Evolutionary conservation across 2,329 filamentous ascomycete species (phyloP).

Genomic region (Cadophora gregata): DNA sequence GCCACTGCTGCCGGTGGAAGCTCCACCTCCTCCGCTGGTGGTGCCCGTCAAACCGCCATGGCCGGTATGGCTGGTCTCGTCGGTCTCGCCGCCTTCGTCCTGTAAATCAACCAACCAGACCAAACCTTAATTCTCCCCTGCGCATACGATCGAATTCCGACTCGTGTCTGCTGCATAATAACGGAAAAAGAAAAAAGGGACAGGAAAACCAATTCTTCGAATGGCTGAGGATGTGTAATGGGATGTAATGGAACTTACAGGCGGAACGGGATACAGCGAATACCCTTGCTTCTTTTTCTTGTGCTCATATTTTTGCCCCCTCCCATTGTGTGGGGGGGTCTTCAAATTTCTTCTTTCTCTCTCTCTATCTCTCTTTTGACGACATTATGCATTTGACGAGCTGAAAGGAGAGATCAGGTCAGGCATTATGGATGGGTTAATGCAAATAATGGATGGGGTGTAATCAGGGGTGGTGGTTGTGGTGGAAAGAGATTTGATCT

Average conservation of each 20-base stretch:
- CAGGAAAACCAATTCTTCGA: constrained; percentile 31
- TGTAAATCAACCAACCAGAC: constrained; percentile 37
- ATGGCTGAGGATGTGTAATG: constrained; percentile 21
- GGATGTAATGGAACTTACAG: constrained; percentile 26
- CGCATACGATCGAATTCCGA: constrained; percentile 27
- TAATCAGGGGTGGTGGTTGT: neutral
- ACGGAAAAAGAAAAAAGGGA: constrained; percentile 20
- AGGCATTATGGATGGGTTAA: constrained; percentile 14
- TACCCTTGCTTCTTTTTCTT: constrained; percentile 41
- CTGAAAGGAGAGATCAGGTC: constrained; percentile 16
- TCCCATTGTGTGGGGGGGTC: too few relatives aligned
- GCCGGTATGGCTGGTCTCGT: constrained; percentile 40
- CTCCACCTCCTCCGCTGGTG: constrained; percentile 30
- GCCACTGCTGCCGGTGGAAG: constrained; percentile 23
- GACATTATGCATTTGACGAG: constrained; percentile 33
- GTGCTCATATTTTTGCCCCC: constrained; percentile 37
- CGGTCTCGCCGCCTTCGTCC: constrained; percentile 42
- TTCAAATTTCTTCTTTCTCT: constrained; percentile 24
- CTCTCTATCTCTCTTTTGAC: constrained; percentile 26
- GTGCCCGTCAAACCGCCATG: constrained; percentile 39
- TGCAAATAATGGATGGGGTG: constrained; percentile 21
- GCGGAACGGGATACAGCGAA: constrained; percentile 29
- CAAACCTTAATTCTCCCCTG: constrained; percentile 19
- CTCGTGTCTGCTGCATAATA: constrained; percentile 21
- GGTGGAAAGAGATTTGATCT: neutral